Conservation (phyloP, 306 rosid genomes). For the Castanea mollissima region DNA sequence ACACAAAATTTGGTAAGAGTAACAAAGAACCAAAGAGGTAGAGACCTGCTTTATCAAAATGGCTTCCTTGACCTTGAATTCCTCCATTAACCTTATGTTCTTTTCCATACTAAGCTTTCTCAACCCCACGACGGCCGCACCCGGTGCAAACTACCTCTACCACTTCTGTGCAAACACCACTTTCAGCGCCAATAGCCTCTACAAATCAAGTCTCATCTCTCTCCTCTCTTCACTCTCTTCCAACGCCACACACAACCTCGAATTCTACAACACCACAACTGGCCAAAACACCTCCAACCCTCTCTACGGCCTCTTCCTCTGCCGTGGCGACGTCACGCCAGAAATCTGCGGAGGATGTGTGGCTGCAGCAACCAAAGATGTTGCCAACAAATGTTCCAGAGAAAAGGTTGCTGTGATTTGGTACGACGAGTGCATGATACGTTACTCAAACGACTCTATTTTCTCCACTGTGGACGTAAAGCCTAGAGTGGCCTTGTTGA, state of each 20-base stretch:
- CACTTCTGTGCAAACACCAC: neutral
- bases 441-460: constrained; percentile 26
- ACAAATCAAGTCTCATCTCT: constrained; percentile 25
- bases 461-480: neutral
- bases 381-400: neutral
- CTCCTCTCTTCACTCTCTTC: constrained; percentile 46
- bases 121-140: no score
- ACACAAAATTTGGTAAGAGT: no score
- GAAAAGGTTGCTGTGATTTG: constrained; percentile 9
- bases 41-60: no score
- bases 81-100: no score
- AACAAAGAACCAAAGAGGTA: no score
- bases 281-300: neutral
- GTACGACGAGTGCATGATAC: constrained; percentile 33
- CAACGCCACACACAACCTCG: constrained; percentile 32
- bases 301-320: constrained; percentile 39
- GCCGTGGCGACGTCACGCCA: constrained; percentile 26
- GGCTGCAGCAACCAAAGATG: neutral
- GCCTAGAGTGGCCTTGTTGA: neutral
- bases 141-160: no score
- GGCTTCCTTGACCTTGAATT: no score
- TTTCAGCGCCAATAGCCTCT: constrained; percentile 39
- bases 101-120: no score
- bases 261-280: constrained; percentile 12
- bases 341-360: constrained; percentile 15